phyloP scores from a whole-genome alignment of 1,284 basidiomycete species.

The Cryptococcus floricola region DNA sequence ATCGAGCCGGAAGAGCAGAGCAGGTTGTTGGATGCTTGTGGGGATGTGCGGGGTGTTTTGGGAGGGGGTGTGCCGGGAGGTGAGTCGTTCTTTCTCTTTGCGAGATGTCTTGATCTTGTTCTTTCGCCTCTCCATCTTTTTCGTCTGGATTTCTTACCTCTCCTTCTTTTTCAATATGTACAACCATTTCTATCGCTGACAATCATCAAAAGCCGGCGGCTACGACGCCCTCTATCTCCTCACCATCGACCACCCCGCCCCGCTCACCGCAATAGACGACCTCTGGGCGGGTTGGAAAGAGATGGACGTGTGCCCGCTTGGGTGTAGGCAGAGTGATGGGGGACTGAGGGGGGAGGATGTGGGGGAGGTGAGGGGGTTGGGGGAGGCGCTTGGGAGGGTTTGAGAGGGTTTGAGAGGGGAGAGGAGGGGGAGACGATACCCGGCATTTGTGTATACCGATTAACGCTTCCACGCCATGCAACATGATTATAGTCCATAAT shows the following conservation, averaged over 20 bases:
- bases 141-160: background rate
- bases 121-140: too few species aligned
- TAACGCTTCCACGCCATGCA: too few species aligned
- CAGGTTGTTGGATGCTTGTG: slow-evolving; percentile 74
- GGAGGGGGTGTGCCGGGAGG: slow-evolving; percentile 96
- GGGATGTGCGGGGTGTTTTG: slow-evolving; percentile 73
- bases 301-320: slow-evolving; percentile 73
- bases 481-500: too few species aligned
- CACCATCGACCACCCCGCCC: slow-evolving; percentile 57
- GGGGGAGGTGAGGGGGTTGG: slow-evolving; percentile 62
- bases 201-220: slow-evolving; percentile 69
- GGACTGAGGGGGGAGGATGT: slow-evolving; percentile 66
- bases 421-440: slow-evolving; percentile 1
- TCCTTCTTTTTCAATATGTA: background rate
- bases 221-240: slow-evolving; percentile 96
- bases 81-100: slow-evolving; percentile 16
- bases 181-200: background rate
- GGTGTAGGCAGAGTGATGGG: slow-evolving; percentile 69
- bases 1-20: slow-evolving; percentile 93
- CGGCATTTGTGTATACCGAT: too few species aligned
- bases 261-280: slow-evolving; percentile 57
- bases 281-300: slow-evolving; percentile 71
- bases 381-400: slow-evolving; percentile 34
- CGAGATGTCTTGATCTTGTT: background rate
- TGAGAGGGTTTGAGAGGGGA: background rate